Percentiles rank a stretch among this genome's conserved stretches.
phyloP scores from a whole-genome alignment of 352 stramenopile species.

The Phytophthora meadii region DNA sequence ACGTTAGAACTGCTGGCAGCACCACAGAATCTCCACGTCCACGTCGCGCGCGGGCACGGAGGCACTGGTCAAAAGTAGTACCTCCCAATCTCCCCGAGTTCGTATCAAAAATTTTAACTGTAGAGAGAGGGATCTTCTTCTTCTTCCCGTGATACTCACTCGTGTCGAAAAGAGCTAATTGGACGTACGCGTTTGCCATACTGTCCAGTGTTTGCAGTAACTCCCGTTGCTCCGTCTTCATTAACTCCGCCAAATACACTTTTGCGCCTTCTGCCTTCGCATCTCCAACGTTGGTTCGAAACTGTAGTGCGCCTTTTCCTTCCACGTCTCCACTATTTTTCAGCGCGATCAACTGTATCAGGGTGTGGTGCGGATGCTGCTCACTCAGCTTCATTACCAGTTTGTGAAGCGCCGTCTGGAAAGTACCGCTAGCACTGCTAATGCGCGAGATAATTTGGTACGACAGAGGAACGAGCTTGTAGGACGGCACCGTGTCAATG shows the following conservation, averaged over 20 bases:
- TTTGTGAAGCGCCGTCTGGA: conserved; percentile 87
- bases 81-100: conserved; percentile 27
- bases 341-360: conserved; percentile 96
- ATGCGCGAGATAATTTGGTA: conserved; percentile 99
- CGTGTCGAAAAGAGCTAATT: conserved; percentile 85
- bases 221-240: conserved; percentile 56
- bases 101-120: conserved; percentile 56
- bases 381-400: conserved; percentile 94
- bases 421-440: conserved; percentile 60
- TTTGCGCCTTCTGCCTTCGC: conserved; percentile 73
- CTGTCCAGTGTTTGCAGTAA: conserved; percentile 81
- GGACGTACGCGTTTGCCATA: conserved; percentile 77
- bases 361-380: conserved; percentile 96
- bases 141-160: conserved; percentile 69
- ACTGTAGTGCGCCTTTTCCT: conserved; percentile 77
- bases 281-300: conserved; percentile 84
- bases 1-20: conserved; percentile 85
- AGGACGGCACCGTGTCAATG: conserved; percentile 89
- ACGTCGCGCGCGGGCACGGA: conserved; percentile 62
- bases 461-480: conserved; percentile 96
- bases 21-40: conserved; percentile 49
- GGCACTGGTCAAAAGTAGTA: conserved; percentile 72
- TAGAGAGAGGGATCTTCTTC: conserved; percentile 79
- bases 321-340: conserved; percentile 94
- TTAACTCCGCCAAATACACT: conserved; percentile 66